Percentiles rank a stretch among this genome's conserved stretches.
phyloP scores from a whole-genome alignment of 306 rosid genomes.

The Fagus crenata region DNA sequence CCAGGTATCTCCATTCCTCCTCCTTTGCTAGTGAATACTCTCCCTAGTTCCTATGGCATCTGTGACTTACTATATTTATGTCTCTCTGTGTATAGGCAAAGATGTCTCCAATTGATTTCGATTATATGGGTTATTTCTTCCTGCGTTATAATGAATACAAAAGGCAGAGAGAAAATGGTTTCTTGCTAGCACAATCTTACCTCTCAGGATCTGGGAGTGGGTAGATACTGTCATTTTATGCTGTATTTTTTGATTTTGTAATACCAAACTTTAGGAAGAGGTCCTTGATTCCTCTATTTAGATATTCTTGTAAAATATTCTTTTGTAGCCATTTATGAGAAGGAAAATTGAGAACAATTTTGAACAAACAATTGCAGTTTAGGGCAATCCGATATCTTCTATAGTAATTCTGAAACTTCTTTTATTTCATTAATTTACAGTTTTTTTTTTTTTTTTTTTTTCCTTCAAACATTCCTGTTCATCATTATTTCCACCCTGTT shows the following conservation, averaged over 20 bases:
- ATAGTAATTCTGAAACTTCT: conserved; percentile 22
- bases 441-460: background rate
- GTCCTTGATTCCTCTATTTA: conserved; percentile 21
- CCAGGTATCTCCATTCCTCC: conserved; percentile 61
- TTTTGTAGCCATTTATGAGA: conserved; percentile 31
- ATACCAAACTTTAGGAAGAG: conserved; percentile 19
- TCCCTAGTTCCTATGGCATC: background rate
- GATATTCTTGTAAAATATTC: conserved; percentile 28
- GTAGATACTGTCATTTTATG: conserved; percentile 19
- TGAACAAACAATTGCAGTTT: conserved; percentile 21
- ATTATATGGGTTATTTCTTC: conserved; percentile 80
- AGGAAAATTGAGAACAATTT: conserved; percentile 9
- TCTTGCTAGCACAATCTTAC: conserved; percentile 49
- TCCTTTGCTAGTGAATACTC: conserved; percentile 14
- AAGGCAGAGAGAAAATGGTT: conserved; percentile 51
- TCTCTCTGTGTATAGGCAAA: conserved; percentile 55
- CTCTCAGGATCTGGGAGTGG: conserved; percentile 38
- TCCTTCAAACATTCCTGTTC: background rate
- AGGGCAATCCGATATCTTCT: conserved; percentile 8
- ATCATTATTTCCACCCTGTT: background rate
- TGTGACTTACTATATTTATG: background rate
- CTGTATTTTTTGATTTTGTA: conserved; percentile 14
- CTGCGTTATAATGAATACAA: conserved; percentile 74
- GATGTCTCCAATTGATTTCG: conserved; percentile 73
- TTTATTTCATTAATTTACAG: conserved; percentile 15